phyloP scores from a whole-genome alignment of 2,329 filamentous ascomycete species.

The Didymellaceae sp. region DNA sequence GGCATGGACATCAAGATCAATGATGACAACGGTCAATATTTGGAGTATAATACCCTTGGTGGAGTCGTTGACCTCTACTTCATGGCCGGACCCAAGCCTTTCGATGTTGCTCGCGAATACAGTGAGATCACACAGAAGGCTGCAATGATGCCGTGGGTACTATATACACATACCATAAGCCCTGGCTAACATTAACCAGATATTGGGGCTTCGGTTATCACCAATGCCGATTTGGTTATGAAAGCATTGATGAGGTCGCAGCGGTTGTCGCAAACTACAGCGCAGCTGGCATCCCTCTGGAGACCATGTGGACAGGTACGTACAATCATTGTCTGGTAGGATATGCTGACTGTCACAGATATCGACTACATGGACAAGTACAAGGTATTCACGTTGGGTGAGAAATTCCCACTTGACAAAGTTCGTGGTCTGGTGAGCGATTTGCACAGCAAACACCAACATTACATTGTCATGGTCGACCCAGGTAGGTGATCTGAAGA shows the following conservation, averaged over 20 bases:
- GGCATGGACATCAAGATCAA: conserved; percentile 78
- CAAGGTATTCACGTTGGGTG: conserved; percentile 68
- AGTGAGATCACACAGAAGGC: conserved; percentile 54
- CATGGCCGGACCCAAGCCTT: conserved; percentile 55
- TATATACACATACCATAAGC: too few species aligned
- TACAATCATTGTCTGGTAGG: neutral
- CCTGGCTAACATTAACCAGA: neutral
- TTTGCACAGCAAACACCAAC: conserved; percentile 69
- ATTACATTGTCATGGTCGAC: conserved; percentile 82
- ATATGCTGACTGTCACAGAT: conserved; percentile 45
- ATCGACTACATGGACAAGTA: conserved; percentile 71
- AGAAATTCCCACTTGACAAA: conserved; percentile 65
- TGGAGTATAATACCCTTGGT: conserved; percentile 80
- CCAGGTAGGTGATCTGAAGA: conserved; percentile 47
- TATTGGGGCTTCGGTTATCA: conserved; percentile 61
- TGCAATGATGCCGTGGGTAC: conserved; percentile 51
- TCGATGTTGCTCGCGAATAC: conserved; percentile 57
- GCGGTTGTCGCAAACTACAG: conserved; percentile 72
- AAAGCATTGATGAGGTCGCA: conserved; percentile 66
- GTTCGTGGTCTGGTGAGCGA: conserved; percentile 69
- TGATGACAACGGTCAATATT: conserved; percentile 68
- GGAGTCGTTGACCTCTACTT: conserved; percentile 73
- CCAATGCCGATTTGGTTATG: conserved; percentile 57
- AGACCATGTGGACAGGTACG: conserved; percentile 76
- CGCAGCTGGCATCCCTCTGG: conserved; percentile 67